Percentiles rank a stretch among this genome's conserved stretches.
phyloP scores from a whole-genome alignment of 257 asterid species.

The Solanum tarapatanum region DNA sequence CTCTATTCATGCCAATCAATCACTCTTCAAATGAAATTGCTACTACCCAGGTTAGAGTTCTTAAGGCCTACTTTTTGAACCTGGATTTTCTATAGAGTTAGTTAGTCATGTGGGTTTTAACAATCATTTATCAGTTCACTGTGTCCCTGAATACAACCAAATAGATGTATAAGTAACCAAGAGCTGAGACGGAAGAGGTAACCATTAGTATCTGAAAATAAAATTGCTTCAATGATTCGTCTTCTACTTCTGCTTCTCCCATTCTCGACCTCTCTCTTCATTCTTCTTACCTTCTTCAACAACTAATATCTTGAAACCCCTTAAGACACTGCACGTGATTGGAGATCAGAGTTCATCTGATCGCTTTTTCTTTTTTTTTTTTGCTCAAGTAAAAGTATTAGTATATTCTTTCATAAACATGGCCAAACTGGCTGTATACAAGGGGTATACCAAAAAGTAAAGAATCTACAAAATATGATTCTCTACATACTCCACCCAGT shows the following conservation, averaged over 20 bases:
- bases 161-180: not conserved
- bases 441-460: not conserved
- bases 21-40: not conserved
- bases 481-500: not conserved
- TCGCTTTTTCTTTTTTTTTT: not conserved
- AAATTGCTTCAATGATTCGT: not conserved
- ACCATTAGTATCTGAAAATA: not conserved
- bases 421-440: not conserved
- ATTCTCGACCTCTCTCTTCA: not conserved
- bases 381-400: not conserved
- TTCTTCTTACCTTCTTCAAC: not conserved
- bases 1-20: not conserved
- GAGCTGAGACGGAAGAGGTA: not conserved
- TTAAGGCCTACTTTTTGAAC: not conserved
- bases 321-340: not conserved
- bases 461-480: not conserved
- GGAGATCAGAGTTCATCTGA: not conserved
- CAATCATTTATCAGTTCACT: not conserved
- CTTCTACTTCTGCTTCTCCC: not conserved
- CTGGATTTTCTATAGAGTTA: not conserved
- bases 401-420: not conserved
- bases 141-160: not conserved
- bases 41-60: not conserved
- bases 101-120: not conserved
- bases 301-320: not conserved